A percentile compares a stretch with the other conserved stretches of the same genome.
phyloP scores from a whole-genome alignment of 2,329 filamentous ascomycete genomes.

The Colletotrichum sansevieriae region DNA sequence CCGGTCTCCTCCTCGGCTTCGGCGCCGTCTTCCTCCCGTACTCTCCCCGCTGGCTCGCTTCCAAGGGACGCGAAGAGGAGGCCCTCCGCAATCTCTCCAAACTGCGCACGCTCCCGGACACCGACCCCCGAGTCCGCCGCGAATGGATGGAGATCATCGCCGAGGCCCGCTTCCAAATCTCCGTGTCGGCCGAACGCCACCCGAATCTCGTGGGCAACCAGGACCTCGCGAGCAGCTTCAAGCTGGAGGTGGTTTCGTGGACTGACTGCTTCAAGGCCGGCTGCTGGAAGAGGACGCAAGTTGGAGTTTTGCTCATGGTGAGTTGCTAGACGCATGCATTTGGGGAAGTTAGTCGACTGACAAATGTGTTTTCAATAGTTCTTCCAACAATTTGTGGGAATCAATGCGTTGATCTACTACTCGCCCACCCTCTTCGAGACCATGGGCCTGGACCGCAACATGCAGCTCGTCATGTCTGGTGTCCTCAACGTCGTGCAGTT shows the following conservation, averaged over 20 bases:
- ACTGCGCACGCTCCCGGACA: conserved; percentile 41
- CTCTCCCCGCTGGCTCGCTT: conserved; percentile 48
- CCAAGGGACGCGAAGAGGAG: conserved; percentile 51
- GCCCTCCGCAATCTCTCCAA: conserved; percentile 44
- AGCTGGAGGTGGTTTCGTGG: conserved; percentile 63
- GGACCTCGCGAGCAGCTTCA: conserved; percentile 51
- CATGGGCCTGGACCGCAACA: conserved; percentile 52
- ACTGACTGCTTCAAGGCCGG: conserved; percentile 63
- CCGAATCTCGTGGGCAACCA: conserved; percentile 51
- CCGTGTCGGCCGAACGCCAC: conserved; percentile 49
- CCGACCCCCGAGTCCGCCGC: conserved; percentile 40
- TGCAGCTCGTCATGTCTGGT: conserved; percentile 55
- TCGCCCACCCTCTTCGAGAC: conserved; percentile 57
- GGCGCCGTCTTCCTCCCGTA: conserved; percentile 47
- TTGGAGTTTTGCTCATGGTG: conserved; percentile 63
- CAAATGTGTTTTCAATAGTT: conserved; percentile 48
- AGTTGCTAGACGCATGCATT: background rate
- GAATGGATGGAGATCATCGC: conserved; percentile 44
- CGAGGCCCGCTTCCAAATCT: conserved; percentile 37
- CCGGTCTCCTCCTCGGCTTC: conserved; percentile 44
- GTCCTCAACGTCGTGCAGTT: conserved; percentile 59
- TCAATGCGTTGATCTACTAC: conserved; percentile 60
- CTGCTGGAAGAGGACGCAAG: conserved; percentile 58
- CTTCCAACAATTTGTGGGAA: conserved; percentile 67
- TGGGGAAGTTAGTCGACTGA: background rate